Evolutionary conservation across 2,329 filamentous ascomycete species (phyloP), one percentile per base, ranked within the genome.

Genomic region (Aaosphaeria pasadenensis): DNA sequence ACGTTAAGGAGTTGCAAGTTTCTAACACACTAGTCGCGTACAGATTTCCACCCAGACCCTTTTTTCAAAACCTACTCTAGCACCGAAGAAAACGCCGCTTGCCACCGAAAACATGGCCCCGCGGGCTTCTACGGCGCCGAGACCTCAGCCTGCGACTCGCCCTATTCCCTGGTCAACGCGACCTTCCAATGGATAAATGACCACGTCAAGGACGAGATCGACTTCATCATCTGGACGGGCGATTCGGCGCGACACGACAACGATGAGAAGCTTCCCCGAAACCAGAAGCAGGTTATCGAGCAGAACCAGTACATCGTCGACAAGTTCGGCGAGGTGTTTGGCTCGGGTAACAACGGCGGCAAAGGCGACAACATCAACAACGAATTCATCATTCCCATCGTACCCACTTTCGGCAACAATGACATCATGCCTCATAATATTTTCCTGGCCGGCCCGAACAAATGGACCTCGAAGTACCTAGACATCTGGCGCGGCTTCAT

Each of bases 351-450:
- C 9, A 9, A 36, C 13, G 17, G 17, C 17, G 33, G n/a, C 9
- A 40, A 40, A 24, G 17, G 9, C 9, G 39, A 40, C 55, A 65
- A 73, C 17, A 69, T 76, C 49, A 67, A 76, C 45, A 75, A 81
- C 46, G 81, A 83, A 48, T 80, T 91, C 49, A 71, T 78, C 9
- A 80, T 97, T 4, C 92, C 94, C 4, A 83, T 97, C 30, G 79
- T 99, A 17, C 91, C 94, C 0, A 96, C 86, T 0, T 86, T 96
- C 58, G 94, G 94, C 51, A 99, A 99, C 74, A 99, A 99, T 71
- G 94, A 99, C 64, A 91, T 99, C 49, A 83, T 96, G 51, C 94
- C 94, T 1, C 94, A 99, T 74, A 99, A 99, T 63, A 95, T 97
- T 64, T 85, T 99, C 67, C 77, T 84, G 39, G 78, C 83, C 1